Evolutionary conservation across 2,329 filamentous ascomycete genomes (phyloP).

Genomic region (Sordariomycetes sp.): DNA sequence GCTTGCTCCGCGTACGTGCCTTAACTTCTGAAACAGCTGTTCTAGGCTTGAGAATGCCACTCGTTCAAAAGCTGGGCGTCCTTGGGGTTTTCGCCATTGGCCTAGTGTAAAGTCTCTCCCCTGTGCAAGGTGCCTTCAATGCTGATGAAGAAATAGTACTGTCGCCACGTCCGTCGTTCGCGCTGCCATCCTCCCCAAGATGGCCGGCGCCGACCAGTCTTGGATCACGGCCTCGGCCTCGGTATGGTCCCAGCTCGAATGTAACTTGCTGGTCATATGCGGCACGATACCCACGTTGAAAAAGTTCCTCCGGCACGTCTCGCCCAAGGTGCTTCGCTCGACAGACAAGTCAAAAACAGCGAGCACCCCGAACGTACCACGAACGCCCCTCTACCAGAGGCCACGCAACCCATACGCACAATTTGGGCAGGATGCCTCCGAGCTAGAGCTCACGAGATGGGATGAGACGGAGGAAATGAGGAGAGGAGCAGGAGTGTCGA

Average conservation of each 20-base stretch:
- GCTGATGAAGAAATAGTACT: conserved; percentile 13
- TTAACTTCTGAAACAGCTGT: conserved; percentile 12
- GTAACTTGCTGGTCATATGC: conserved; percentile 30
- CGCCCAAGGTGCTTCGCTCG: conserved; percentile 18
- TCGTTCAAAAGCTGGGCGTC: conserved; percentile 35
- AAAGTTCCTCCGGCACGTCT: conserved; percentile 27
- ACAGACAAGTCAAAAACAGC: neutral
- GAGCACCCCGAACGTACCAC: neutral
- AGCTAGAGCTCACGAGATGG: neutral
- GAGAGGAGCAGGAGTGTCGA: neutral
- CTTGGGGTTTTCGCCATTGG: conserved; percentile 34
- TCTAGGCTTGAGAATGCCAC: conserved; percentile 31
- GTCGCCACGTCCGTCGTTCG: conserved; percentile 22
- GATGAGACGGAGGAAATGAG: neutral
- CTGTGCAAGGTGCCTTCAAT: neutral
- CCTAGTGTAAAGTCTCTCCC: conserved; percentile 13
- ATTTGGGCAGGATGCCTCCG: neutral
- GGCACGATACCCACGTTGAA: conserved; percentile 28
- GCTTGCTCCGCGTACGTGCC: neutral
- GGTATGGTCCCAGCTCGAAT: conserved; percentile 24
- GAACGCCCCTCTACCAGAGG: neutral
- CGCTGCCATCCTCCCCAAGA: conserved; percentile 14
- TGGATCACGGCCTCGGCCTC: conserved; percentile 18
- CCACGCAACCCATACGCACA: neutral
- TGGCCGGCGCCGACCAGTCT: conserved; percentile 14